Evolutionary conservation across 352 stramenopile genomes (phyloP), one percentile per base, ranked within the genome.

Genomic region (Globisporangium camurandrum): DNA sequence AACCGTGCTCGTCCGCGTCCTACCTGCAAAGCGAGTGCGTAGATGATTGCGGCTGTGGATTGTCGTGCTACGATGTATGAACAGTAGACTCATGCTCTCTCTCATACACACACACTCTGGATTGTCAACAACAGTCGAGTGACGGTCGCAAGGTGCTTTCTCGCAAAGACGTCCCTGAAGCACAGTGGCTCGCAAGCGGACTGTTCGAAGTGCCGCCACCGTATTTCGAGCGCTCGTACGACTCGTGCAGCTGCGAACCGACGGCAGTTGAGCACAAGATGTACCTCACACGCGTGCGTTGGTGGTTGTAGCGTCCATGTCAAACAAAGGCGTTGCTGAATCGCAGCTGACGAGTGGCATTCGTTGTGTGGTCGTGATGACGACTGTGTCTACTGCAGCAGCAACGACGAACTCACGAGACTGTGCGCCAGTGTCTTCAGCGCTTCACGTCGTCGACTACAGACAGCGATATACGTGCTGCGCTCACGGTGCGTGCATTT

Each of bases 1-100:
- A 7, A 95, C 84, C 2, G 17, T 96, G 9, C 42, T 95, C 39
- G 45, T 95, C 17, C 75, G 87, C 36, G 56, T 95, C 12, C 62
- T 59, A 33, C 66, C 43, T 19, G 82, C 80, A 7, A 69, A 62
- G 17, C 62, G 59, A 55, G 76, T 85, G 63, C 23, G 60, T 34
- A 12, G 30, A 34, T 34, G 30, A 34, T 34, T 1, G 20, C 23
- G 28, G 20, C 20, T 57, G 16, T 19, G 22, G 14, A 16, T 27
- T 23, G 7, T 10, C 47, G 10, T 37, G 31, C 22, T 28, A 23
- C 41, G n/a, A 23, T 46, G 20, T 45, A n/a, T n/a, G n/a, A n/a
- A n/a, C n/a, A n/a, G n/a, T n/a, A n/a, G n/a, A n/a, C n/a, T n/a
- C n/a, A n/a, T 27, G 2, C 38, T 31, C 28, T 27, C 9, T 36